Percentiles rank a stretch among this genome's conserved stretches.
Evolutionary conservation across 192 early-diverging fungal species (phyloP).

Genomic region (Diversispora eburnea): DNA sequence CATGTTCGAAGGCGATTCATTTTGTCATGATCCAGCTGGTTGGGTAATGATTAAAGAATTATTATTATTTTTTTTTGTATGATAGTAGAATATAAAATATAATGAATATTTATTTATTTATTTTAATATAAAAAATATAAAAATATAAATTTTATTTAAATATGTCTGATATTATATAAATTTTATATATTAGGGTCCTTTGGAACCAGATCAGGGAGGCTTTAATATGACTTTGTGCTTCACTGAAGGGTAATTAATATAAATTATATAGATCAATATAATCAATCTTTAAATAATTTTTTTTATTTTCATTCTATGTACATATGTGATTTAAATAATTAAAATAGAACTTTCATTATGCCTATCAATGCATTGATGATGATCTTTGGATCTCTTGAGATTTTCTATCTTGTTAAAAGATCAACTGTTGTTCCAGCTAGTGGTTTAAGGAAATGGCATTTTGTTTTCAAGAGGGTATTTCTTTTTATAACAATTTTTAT

Average conservation of each 20-base stretch:
- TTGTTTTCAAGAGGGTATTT: not conserved
- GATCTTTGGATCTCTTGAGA: slow-evolving; percentile 14
- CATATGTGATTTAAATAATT: not conserved
- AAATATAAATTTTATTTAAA: too few species aligned
- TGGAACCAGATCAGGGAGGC: not conserved
- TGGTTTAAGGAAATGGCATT: slow-evolving; percentile 21
- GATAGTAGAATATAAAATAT: not conserved
- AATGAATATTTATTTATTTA: not conserved
- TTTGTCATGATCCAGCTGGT: slow-evolving; percentile 42
- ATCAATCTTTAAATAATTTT: not conserved
- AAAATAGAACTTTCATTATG: not conserved
- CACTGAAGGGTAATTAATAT: slow-evolving; percentile 31
- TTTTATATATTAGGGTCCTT: slow-evolving; percentile 29
- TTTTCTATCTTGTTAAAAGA: slow-evolving; percentile 1
- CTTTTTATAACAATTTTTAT: not conserved
- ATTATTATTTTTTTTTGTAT: too few species aligned
- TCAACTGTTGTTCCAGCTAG: not conserved
- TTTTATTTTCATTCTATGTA: not conserved
- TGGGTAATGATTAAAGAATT: slow-evolving; percentile 33
- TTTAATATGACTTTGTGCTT: slow-evolving; percentile 34
- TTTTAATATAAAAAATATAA: not conserved
- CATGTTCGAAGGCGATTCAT: not conserved
- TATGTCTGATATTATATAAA: too few species aligned
- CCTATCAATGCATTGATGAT: slow-evolving; percentile 4
- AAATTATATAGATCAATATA: not conserved